These are phyloP conservation scores for Phymatotrichopsis omnivora DNA, from an alignment of 2,329 filamentous ascomycete species.

Conservation along the genomic window DNA sequence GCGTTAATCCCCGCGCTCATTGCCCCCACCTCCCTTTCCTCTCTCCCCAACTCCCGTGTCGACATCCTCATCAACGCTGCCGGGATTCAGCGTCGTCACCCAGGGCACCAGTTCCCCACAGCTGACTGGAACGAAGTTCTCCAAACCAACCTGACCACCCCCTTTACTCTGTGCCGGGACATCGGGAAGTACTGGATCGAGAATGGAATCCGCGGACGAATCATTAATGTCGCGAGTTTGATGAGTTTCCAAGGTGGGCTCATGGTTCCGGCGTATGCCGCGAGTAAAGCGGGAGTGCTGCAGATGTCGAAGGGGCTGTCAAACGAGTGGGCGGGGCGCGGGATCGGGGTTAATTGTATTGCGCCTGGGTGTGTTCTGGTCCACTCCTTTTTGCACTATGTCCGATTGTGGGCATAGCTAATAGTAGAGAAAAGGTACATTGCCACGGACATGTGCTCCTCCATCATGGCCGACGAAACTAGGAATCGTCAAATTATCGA, in stretches of 20 bases:
- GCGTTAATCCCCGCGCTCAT: slow-evolving; percentile 50
- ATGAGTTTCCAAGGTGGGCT: slow-evolving; percentile 79
- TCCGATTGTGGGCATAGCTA: not conserved
- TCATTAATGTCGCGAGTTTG: slow-evolving; percentile 78
- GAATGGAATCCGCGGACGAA: slow-evolving; percentile 48
- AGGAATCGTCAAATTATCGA: slow-evolving; percentile 64
- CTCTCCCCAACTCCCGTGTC: slow-evolving; percentile 44
- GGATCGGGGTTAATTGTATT: slow-evolving; percentile 77
- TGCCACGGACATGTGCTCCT: slow-evolving; percentile 87
- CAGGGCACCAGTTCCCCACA: slow-evolving; percentile 64
- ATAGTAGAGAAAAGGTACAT: slow-evolving; percentile 47
- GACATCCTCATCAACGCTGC: slow-evolving; percentile 78
- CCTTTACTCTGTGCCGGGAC: slow-evolving; percentile 70
- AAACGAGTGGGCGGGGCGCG: slow-evolving; percentile 75
- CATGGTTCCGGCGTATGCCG: slow-evolving; percentile 79
- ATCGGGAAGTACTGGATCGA: slow-evolving; percentile 68
- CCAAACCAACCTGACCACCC: slow-evolving; percentile 74
- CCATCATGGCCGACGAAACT: slow-evolving; percentile 58
- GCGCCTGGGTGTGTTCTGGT: slow-evolving; percentile 52
- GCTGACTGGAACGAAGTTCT: slow-evolving; percentile 69
- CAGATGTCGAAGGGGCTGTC: slow-evolving; percentile 76
- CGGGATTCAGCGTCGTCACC: slow-evolving; percentile 72
- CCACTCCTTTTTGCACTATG: not conserved
- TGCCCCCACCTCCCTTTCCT: slow-evolving; percentile 44
- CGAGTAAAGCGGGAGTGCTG: slow-evolving; percentile 72